phyloP scores from a whole-genome alignment of 441 rosid species.

The Isatis lusitanica region DNA sequence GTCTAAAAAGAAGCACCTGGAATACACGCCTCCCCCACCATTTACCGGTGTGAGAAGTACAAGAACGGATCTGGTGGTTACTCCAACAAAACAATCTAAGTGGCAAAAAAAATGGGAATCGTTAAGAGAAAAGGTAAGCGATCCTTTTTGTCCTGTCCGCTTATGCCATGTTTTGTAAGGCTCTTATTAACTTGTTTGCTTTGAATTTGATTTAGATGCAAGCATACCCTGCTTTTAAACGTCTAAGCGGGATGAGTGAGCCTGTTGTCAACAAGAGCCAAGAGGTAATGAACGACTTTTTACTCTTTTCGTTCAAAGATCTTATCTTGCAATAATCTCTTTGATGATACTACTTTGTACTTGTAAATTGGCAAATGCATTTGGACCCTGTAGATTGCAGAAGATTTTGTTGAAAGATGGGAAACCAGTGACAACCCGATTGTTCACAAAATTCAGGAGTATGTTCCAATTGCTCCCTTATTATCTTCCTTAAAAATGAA shows the following conservation, averaged over 20 bases:
- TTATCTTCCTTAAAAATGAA: not conserved
- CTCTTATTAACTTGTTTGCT: conserved; percentile 9
- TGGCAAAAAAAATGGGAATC: conserved; percentile 83
- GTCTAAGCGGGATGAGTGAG: conserved; percentile 63
- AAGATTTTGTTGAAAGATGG: conserved; percentile 91
- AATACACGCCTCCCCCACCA: conserved; percentile 64
- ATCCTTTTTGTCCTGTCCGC: not conserved
- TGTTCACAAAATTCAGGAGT: conserved; percentile 97
- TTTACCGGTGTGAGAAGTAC: conserved; percentile 69
- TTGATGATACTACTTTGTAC: conserved; percentile 1
- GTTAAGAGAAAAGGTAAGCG: conserved; percentile 59
- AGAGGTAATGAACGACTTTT: conserved; percentile 52
- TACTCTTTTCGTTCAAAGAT: not conserved
- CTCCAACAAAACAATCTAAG: conserved; percentile 61
- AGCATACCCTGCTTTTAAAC: conserved; percentile 71
- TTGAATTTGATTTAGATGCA: conserved; percentile 53
- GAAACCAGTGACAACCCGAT: conserved; percentile 91
- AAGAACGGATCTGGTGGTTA: conserved; percentile 70
- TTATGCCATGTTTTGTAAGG: not conserved
- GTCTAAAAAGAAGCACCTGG: conserved; percentile 77
- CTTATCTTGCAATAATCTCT: conserved; percentile 5
- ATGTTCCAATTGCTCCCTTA: conserved; percentile 33
- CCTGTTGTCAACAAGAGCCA: conserved; percentile 88
- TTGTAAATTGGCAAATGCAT: conserved; percentile 22
- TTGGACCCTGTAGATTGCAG: conserved; percentile 67